These are phyloP conservation scores for Guadua angustifolia DNA, from an alignment of 176 grass and related monocot genomes.

Conservation along the genomic window DNA sequence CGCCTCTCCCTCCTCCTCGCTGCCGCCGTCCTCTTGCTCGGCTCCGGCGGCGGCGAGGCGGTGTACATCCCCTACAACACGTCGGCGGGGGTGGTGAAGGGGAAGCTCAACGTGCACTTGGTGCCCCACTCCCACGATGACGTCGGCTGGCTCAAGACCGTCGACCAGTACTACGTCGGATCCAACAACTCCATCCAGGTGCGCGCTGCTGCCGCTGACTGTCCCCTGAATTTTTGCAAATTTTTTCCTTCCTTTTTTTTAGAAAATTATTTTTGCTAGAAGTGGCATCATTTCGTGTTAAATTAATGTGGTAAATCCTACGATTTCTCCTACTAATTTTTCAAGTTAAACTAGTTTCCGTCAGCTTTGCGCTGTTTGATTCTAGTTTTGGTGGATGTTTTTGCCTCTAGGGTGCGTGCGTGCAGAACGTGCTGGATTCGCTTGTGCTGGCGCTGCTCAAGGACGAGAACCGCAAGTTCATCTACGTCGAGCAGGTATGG, in stretches of 20 bases:
- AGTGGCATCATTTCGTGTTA: neutral
- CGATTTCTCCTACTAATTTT: neutral
- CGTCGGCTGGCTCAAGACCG: constrained; percentile 96
- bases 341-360: neutral
- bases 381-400: neutral
- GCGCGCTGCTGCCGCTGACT: neutral
- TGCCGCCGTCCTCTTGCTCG: neutral
- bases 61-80: constrained; percentile 92
- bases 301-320: neutral
- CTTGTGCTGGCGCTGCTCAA: constrained; percentile 74
- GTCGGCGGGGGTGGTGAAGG: constrained; percentile 58
- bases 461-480: constrained; percentile 87
- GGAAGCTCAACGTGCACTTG: constrained; percentile 86
- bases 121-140: constrained; percentile 92
- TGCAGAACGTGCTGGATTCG: constrained; percentile 90
- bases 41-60: constrained; percentile 32
- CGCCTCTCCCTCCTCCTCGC: neutral
- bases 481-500: constrained; percentile 86
- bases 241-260: neutral
- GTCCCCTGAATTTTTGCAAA: neutral
- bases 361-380: constrained; percentile 2
- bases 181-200: constrained; percentile 88
- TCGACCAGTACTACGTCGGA: constrained; percentile 93
- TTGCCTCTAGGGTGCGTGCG: constrained; percentile 64
- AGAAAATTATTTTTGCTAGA: neutral